Conservation (phyloP, 306 rosid genomes). For the Prinsepia uniflora region DNA sequence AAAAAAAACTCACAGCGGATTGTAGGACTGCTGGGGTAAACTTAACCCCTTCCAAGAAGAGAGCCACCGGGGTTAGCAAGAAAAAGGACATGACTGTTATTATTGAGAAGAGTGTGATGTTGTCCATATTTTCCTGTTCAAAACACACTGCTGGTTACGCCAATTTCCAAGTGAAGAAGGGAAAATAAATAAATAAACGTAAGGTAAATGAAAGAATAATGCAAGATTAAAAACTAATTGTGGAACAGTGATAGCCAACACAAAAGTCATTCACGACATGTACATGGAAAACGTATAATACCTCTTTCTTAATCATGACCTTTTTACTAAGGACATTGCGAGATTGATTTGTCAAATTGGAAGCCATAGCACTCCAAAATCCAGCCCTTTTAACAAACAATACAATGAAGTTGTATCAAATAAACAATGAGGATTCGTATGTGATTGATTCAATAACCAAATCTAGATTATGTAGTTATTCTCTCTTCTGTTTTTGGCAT, state of each 20-base stretch:
- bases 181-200: constrained; percentile 4
- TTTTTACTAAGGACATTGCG: constrained; percentile 98
- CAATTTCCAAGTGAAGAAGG: constrained; percentile 13
- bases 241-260: neutral
- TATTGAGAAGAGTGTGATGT: constrained; percentile 90
- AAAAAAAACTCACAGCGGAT: constrained; percentile 67
- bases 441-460: neutral
- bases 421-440: constrained; percentile 12
- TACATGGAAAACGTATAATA: constrained; percentile 10
- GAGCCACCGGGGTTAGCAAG: constrained; percentile 59
- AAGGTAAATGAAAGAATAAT: neutral
- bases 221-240: neutral
- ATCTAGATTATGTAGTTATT: constrained; percentile 5
- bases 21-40: constrained; percentile 70
- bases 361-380: constrained; percentile 98
- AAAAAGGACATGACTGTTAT: constrained; percentile 91
- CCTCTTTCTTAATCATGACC: constrained; percentile 86
- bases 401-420: constrained; percentile 16
- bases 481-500: neutral
- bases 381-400: constrained; percentile 61
- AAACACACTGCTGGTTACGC: constrained; percentile 28
- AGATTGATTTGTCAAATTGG: constrained; percentile 88
- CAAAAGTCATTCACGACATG: constrained; percentile 6
- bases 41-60: constrained; percentile 79
- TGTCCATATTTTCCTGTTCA: constrained; percentile 79